Conservation (phyloP, 352 stramenopile species). For the Phytophthora vignae region DNA sequence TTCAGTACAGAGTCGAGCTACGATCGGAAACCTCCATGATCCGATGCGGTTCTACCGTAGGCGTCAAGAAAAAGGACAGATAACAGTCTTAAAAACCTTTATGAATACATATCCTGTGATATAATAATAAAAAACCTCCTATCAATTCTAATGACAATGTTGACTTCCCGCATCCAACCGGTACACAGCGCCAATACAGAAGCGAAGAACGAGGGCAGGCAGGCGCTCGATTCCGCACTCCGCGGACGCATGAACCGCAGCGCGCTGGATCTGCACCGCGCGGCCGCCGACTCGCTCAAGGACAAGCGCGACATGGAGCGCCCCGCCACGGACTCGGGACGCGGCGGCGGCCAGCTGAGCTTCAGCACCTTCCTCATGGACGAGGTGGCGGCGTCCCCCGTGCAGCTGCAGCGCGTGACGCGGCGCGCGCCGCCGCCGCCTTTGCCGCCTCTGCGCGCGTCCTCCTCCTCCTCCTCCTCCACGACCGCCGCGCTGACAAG, state of each 20-base stretch:
- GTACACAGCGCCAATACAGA: neutral
- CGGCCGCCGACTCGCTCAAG: conserved; percentile 9
- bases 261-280: conserved; percentile 23
- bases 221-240: too few relatives aligned
- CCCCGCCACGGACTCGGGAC: conserved; percentile 15
- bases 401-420: conserved; percentile 31
- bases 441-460: conserved; percentile 12
- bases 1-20: too few relatives aligned
- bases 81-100: too few relatives aligned
- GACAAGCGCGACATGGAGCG: conserved; percentile 28
- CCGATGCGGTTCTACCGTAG: too few relatives aligned
- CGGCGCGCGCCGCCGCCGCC: conserved; percentile 28
- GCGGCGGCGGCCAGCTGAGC: conserved; percentile 32
- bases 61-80: too few relatives aligned
- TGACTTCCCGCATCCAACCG: too few relatives aligned
- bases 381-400: conserved; percentile 40
- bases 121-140: too few relatives aligned
- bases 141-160: too few relatives aligned
- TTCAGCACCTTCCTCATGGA: conserved; percentile 75
- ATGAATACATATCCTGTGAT: too few relatives aligned
- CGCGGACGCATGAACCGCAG: conserved; percentile 29
- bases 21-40: too few relatives aligned
- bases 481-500: neutral
- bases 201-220: neutral
- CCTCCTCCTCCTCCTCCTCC: neutral